Evolutionary conservation across 805 yeast genomes (phyloP), one percentile per base, ranked within the genome.

Genomic region (Candida awuae): DNA sequence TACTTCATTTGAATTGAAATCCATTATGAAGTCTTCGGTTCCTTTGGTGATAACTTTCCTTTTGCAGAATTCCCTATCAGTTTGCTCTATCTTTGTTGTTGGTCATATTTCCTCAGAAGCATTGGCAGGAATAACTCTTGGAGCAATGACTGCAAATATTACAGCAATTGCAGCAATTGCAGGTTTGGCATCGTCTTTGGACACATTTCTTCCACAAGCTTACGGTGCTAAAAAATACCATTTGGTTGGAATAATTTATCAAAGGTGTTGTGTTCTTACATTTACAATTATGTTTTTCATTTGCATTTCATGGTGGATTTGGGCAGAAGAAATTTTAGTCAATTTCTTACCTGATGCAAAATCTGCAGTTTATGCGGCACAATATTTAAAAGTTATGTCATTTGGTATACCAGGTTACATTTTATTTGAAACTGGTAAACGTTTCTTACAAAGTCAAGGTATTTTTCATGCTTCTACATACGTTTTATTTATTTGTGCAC

Each of bases 381-480:
- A 55, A 26, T 83, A 82, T 54, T 61, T 83, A 41, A 60, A 64
- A 39, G 63, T 77, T 8, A 67, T 77, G 8, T 61, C 77, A 4
- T 58, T 75, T 37, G 90, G 90, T 22, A 65, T 82, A 6, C 92
- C 92, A 0, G 90, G 85, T 0, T 82, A 73, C 75, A 53, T 59
- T 8, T 32, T 54, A n/a, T 75, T 74, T 50, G 90, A 83, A 59
- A 77, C 79, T 47, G 77, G 80, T 35, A 82, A 82, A 55, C 76
- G 83, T 55, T 83, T 70, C 51, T 62, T 83, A 49, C 90, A 83
- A 57, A 71, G 84, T 34, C 90, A 83, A 62, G 85, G 85, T 18
- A 71, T 81, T 7, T 83, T 82, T 59, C 84, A 82, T 56, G 90
- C 90, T 7, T 78, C 87, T 9, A 82, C 88, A 0, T 77, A 80